phyloP scores from a whole-genome alignment of 192 early-diverging fungal species.

The Entrophospora sp. region DNA sequence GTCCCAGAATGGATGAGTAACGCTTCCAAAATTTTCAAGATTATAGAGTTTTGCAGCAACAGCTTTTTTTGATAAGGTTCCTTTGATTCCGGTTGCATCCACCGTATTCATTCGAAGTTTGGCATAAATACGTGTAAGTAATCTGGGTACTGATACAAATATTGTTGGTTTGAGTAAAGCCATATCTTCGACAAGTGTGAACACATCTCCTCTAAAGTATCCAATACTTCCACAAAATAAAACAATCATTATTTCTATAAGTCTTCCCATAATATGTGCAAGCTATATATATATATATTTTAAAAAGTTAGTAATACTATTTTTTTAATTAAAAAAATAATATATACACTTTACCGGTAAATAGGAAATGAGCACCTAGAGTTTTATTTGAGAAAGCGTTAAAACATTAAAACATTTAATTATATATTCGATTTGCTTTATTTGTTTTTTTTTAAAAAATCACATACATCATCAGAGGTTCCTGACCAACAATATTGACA shows the following conservation, averaged over 20 bases:
- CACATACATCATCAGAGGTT: neutral
- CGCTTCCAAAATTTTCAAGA: slow-evolving; percentile 44
- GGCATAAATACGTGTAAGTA: slow-evolving; percentile 84
- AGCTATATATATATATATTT: slow-evolving; percentile 48
- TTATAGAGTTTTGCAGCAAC: slow-evolving; percentile 55
- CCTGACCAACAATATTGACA: neutral
- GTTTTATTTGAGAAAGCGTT: neutral
- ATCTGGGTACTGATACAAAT: slow-evolving; percentile 82
- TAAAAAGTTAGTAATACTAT: slow-evolving; percentile 24
- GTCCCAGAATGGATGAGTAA: slow-evolving; percentile 78
- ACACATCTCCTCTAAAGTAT: slow-evolving; percentile 44
- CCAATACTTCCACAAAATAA: slow-evolving; percentile 19
- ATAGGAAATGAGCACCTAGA: slow-evolving; percentile 2
- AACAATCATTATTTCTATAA: neutral
- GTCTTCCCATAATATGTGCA: slow-evolving; percentile 27
- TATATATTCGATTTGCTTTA: too few species aligned
- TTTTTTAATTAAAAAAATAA: neutral
- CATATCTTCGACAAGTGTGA: slow-evolving; percentile 77
- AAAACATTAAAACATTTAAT: too few species aligned
- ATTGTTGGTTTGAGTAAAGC: slow-evolving; percentile 67
- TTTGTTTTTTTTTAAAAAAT: too few species aligned
- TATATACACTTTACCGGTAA: slow-evolving; percentile 7
- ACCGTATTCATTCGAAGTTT: slow-evolving; percentile 41
- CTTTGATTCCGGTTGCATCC: slow-evolving; percentile 48
- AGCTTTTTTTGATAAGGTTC: slow-evolving; percentile 47